phyloP scores from a whole-genome alignment of 2,329 filamentous ascomycete species.

The Bimuria novae-zelandiae region DNA sequence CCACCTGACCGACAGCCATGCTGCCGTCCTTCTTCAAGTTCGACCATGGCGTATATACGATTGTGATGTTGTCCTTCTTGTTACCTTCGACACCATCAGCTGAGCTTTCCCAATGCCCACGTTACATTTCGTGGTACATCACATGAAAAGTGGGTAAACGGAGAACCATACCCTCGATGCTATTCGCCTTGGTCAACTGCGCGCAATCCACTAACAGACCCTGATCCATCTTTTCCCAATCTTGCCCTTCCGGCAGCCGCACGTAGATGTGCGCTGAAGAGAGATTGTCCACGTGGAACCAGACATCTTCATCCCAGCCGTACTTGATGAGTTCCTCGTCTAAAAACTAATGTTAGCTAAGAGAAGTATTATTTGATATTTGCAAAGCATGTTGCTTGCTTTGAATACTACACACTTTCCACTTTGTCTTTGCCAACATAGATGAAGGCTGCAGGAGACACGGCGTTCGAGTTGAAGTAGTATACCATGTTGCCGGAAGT shows the following conservation, averaged over 20 bases:
- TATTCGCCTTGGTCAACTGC: slow-evolving; percentile 98
- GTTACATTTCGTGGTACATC: no score
- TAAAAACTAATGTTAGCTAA: slow-evolving; percentile 49
- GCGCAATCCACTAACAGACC: slow-evolving; percentile 83
- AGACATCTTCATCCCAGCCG: slow-evolving; percentile 94
- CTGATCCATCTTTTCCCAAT: slow-evolving; percentile 81
- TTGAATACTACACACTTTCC: slow-evolving; percentile 70
- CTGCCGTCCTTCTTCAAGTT: slow-evolving; percentile 94
- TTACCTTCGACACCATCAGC: slow-evolving; percentile 66
- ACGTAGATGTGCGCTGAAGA: slow-evolving; percentile 97
- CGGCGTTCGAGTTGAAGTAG: slow-evolving; percentile 88
- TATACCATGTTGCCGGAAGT: slow-evolving; percentile 76
- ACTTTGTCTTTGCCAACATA: slow-evolving; percentile 99
- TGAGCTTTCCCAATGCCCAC: no score
- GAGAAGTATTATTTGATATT: no score
- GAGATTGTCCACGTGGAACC: slow-evolving; percentile 98
- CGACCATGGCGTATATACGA: slow-evolving; percentile 98
- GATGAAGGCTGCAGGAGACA: slow-evolving; percentile 81
- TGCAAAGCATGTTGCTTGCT: no score
- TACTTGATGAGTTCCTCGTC: slow-evolving; percentile 96
- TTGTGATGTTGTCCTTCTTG: slow-evolving; percentile 95
- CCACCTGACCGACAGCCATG: slow-evolving; percentile 94
- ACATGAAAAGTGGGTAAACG: no score
- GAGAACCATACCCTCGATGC: slow-evolving; percentile 79
- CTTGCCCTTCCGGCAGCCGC: slow-evolving; percentile 74